Evolutionary conservation across 805 yeast species (phyloP), one percentile per base, ranked within the genome.

Genomic region (Kodamaea laetipori): DNA sequence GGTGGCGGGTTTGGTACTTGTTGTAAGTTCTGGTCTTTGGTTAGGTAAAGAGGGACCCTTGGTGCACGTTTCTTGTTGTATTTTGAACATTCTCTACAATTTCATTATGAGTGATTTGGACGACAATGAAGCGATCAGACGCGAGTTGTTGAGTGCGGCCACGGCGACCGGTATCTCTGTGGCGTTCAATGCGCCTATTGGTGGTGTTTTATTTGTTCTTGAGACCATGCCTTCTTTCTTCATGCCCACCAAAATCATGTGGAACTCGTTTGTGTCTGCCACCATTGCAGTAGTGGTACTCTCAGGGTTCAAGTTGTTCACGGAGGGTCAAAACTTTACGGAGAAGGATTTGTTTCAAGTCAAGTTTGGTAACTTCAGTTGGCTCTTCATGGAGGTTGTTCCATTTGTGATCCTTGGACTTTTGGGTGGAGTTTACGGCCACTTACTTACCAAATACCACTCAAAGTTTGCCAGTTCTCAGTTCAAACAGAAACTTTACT

Each of bases 21-120:
- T 84, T 11, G 82, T 85, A 4, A 81, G 90, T 16, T 78, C 87
- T 1, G 95, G 95, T 0, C 55, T 88, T 2, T 85, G 92, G 87
- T 73, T 85, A 5, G 96, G 96, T 5, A 82, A 81, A 55, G 96
- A 88, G 54, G 96, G 95, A 1, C 96, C 96, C 0, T 60, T 89
- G 43, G 90, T 86, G 18, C 95, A 89, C 60, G 77, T 88, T 3
- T 76, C 92, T 0, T 79, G 86, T 51, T 80, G 86, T 49, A 67
- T 81, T 19, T 52, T 54, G 64, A 82, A 51, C 61, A 64, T 49
- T 28, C 64, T 43, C 43, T 66, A 57, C 48, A 44, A 48, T 24
- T 34, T 76, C 6, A 58, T 77, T 36, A 54, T 60, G 13, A 40
- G 54, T 3, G 59, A 68, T 40, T 36, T 49, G 8, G 19, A 37